Conservation (phyloP, 352 stramenopile species). For the Thraustotheca clavata region DNA sequence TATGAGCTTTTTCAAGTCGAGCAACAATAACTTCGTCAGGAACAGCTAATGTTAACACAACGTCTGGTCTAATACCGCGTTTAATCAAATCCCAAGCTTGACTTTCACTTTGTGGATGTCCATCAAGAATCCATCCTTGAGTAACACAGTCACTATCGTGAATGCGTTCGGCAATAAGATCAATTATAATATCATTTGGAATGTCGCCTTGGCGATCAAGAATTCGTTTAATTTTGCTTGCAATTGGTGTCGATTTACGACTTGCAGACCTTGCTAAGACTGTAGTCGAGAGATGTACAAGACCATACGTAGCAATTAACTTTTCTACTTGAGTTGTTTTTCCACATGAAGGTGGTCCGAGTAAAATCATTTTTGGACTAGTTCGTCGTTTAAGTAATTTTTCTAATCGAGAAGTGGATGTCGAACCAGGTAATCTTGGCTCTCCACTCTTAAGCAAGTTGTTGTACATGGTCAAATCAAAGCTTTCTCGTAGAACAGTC, state of each 20-base stretch:
- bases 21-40: slow-evolving; percentile 93
- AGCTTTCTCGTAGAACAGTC: slow-evolving; percentile 67
- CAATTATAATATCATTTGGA: slow-evolving; percentile 39
- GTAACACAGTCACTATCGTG: slow-evolving; percentile 64
- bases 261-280: slow-evolving; percentile 87
- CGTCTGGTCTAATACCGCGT: slow-evolving; percentile 79
- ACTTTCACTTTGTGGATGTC: slow-evolving; percentile 81
- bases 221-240: slow-evolving; percentile 31
- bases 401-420: slow-evolving; percentile 20
- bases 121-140: slow-evolving; percentile 87
- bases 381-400: slow-evolving; percentile 24
- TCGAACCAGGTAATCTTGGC: slow-evolving; percentile 7
- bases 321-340: slow-evolving; percentile 95
- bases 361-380: slow-evolving; percentile 38
- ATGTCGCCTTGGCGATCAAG: slow-evolving; percentile 44
- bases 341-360: slow-evolving; percentile 77
- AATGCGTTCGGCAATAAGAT: slow-evolving; percentile 61
- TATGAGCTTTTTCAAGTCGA: slow-evolving; percentile 27
- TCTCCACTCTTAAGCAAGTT: slow-evolving; percentile 50
- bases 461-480: slow-evolving; percentile 74
- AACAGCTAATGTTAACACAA: slow-evolving; percentile 90
- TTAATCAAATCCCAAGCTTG: slow-evolving; percentile 79
- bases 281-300: slow-evolving; percentile 86
- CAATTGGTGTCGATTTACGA: slow-evolving; percentile 30
- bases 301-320: slow-evolving; percentile 72